phyloP scores from a whole-genome alignment of 2,329 filamentous ascomycete genomes.

The Lasiodiplodia hormozganensis region DNA sequence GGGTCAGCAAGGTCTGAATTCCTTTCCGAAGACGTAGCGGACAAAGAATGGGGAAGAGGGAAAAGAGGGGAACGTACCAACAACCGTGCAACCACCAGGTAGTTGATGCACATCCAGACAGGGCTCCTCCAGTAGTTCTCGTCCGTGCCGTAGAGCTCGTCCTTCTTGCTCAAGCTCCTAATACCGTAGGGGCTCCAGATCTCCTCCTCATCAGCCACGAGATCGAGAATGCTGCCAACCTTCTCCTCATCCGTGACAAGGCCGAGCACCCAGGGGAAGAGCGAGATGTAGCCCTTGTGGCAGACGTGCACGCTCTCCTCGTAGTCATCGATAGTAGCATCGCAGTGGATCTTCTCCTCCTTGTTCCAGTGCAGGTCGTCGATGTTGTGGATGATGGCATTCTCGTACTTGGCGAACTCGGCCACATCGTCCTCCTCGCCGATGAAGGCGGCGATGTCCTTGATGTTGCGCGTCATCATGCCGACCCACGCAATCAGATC shows the following conservation, averaged over 20 bases:
- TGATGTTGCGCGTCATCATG: conserved; percentile 89
- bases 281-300: conserved; percentile 93
- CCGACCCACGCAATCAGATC: conserved; percentile 97
- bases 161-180: conserved; percentile 83
- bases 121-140: conserved; percentile 98
- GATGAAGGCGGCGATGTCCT: conserved; percentile 79
- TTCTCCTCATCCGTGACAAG: conserved; percentile 77
- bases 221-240: conserved; percentile 75
- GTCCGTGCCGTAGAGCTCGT: conserved; percentile 82
- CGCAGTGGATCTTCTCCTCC: conserved; percentile 83
- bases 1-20: too few species aligned
- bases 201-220: conserved; percentile 81
- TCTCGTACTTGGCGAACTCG: conserved; percentile 73
- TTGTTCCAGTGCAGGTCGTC: conserved; percentile 94
- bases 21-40: background rate
- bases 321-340: conserved; percentile 93
- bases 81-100: conserved; percentile 78
- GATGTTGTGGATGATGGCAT: conserved; percentile 83
- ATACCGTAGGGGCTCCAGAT: conserved; percentile 93
- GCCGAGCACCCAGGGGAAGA: conserved; percentile 91
- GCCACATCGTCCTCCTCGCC: conserved; percentile 76
- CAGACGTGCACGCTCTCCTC: conserved; percentile 90
- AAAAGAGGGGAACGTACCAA: conserved; percentile 65
- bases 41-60: conserved; percentile 12
- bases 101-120: conserved; percentile 95